Base-by-base conservation (phyloP, 2,329 filamentous ascomycete species). In the Macroventuria anomochaeta region DNA sequence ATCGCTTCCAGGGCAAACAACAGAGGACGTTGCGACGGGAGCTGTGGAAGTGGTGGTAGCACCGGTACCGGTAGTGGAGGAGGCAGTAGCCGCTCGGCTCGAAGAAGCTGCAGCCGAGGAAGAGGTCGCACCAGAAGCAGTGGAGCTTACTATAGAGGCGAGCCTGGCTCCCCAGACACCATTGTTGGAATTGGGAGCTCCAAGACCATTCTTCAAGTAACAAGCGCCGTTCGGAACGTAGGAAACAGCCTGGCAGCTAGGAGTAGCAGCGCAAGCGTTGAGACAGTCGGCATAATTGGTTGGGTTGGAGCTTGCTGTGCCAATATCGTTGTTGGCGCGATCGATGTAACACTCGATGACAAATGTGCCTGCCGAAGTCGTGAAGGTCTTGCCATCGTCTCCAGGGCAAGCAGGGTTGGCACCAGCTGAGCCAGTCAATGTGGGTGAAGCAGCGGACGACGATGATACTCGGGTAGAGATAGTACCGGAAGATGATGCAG, bases 241-340 rank as follows among this genome's bases (percentile, higher is more conserved):
- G 21, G 63, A 59, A 21, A 67, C 59, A 46, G 55, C 59, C n/a
- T 58, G 47, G 29, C 66, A 69, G 15, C 54, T 51, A 15, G 43
- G 13, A 15, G 52, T 60, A 6, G 43, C 47, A 21, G 54, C 51
- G 41, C 66, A 69, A 20, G 55, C 53, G 5, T 46, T 37, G 29
- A 68, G 44, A 32, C 66, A 69, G 15, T 40, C 42, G n/a, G 34
- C 44, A 39, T 39, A 47, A 11, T 34, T 29, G 20, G 34, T 17
- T 5, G 44, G 34, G 10, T 44, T 44, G 3, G 41, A 26, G 6
- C 13, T 25, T 23, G 34, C 44, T 4, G 44, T 13, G 2, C 26
- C 44, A 13, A 47, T 17, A 25, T 47, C 44, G 18, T 47, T 32
- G 34, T 47, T 25, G 20, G 5, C 17, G 26, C 44, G 44, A 36